These are phyloP conservation scores for Fusarium sp. DNA, from an alignment of 2,329 filamentous ascomycete species.

Conservation along the genomic window DNA sequence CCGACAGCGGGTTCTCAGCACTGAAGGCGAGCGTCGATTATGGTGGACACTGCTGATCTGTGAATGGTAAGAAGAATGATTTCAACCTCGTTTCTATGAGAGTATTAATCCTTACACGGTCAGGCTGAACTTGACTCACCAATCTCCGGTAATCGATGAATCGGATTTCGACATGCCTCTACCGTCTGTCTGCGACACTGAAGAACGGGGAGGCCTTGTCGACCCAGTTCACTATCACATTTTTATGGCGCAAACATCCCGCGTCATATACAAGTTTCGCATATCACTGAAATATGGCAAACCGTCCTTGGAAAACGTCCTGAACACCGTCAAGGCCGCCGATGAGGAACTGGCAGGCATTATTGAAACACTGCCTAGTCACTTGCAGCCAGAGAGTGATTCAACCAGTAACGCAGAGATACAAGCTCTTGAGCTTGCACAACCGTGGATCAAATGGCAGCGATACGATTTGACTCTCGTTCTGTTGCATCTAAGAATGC, in stretches of 20 bases:
- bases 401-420: neutral
- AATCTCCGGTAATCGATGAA: neutral
- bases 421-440: neutral
- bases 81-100: no score
- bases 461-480: neutral
- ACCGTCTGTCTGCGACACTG: neutral
- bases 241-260: neutral
- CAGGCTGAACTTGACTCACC: neutral
- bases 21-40: neutral
- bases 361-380: neutral
- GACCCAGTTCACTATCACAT: conserved; percentile 1
- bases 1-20: neutral
- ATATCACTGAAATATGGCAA: neutral
- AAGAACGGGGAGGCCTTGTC: neutral
- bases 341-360: neutral
- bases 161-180: neutral
- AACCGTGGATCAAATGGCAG: conserved; percentile 2
- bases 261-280: neutral
- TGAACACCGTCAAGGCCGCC: neutral
- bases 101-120: no score
- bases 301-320: neutral
- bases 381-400: neutral
- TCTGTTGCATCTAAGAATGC: neutral
- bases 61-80: neutral
- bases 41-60: conserved; percentile 2